Evolutionary conservation across 2,329 filamentous ascomycete species (phyloP), one percentile per base, ranked within the genome.

Genomic region (Colletotrichum caudatum): DNA sequence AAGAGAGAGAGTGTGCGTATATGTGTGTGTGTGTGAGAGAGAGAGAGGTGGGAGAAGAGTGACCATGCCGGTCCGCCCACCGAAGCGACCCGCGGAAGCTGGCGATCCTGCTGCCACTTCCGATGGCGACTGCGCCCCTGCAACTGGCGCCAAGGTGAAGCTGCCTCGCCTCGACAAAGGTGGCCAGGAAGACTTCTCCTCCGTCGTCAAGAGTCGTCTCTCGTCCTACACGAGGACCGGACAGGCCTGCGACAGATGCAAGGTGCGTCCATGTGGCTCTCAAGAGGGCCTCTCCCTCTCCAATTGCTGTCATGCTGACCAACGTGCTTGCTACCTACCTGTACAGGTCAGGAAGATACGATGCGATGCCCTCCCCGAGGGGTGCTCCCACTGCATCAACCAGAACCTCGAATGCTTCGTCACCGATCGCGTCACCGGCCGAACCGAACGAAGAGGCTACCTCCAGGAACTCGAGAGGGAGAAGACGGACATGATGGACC

Each of bases 241-340:
- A 12, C 94, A 97, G 82, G 94, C 94, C 41, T 97, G 94, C 85
- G 94, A 97, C 82, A 88, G 94, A 67, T 97, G 94, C 87, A 96
- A 95, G 88, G 92, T 93, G 81, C 76, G 86, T 77, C 33, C 51
- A 26, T 7, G n/a, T 35, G 58, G 33, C 29, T 29, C 29, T 29
- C 29, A 29, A n/a, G 11, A 16, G 5, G 1, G 60, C 57, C 56
- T 51, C 48, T 33, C 37, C 4, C 3, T 3, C 23, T 35, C 9
- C 23, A 5, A 53, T 11, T n/a, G n/a, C 37, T 14, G 12, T 5
- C 35, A 4, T 66, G 18, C 59, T 67, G 48, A 64, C 48, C 41
- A 29, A 29, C 26, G 11, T 16, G 11, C 12, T 29, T 29, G 29
- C 29, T 29, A 29, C 29, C 29, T 29, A 29, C 29, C 29, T n/a